Evolutionary conservation across 257 asterid species (phyloP), one percentile per base, ranked within the genome.

Genomic region (Orobanche coerulescens): DNA sequence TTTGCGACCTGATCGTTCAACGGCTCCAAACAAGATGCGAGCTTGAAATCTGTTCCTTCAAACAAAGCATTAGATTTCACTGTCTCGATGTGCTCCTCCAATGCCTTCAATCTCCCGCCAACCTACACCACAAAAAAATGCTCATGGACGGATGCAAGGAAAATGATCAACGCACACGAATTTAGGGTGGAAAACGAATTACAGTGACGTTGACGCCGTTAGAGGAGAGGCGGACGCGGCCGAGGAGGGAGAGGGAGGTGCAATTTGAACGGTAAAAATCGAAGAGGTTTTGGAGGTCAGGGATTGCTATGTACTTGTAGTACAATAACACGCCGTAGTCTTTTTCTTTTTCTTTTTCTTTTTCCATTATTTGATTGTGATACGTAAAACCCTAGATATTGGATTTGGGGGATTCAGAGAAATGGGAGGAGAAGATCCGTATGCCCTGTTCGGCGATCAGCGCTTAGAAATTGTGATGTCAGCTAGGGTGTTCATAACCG

Each of bases 1-100:
- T 46, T 52, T 10, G 97, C 90, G 13, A 92, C 94, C 78, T 71
- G 83, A 74, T 92, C 84, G 58, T 81, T 71, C 79, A 78, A 61
- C 28, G 98, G 98, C 74, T 74, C 89, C 55, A 58, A 33, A 69
- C 95, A 92, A 62, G 91, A 75, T 2, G 98, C 96, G 40, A 92
- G 89, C 81, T 92, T 92, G 85, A 92, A 92, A 76, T 92, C 96
- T 8, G 96, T 92, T 71, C 97, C 90, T 24, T 84, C 86, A 16
- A 92, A 92, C 84, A 88, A 75, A 25, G 73, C 16, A 75, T 75
- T 80, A 39, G 74, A 70, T 77, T 79, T 84, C 73, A 88, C 68
- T n/a, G 72, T 80, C 71, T 78, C 93, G 30, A 88, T 80, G 68
- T 88, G 97, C 66, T 81, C 55, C 80, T 86, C 81, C 73, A 92